Conservation (phyloP, 257 asterid species). For the Fraxinus pennsylvanica region DNA sequence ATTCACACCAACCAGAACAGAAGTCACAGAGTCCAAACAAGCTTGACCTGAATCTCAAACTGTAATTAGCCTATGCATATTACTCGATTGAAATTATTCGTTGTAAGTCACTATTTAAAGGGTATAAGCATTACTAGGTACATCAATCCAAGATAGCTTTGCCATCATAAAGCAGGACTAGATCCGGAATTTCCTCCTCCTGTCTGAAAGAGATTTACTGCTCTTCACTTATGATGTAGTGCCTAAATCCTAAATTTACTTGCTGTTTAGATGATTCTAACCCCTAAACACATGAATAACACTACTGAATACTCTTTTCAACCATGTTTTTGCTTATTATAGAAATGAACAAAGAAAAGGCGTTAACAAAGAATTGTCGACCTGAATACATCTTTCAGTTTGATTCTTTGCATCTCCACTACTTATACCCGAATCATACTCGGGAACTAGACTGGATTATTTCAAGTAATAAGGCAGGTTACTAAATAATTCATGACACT, state of each 20-base stretch:
- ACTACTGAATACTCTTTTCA: constrained; percentile 7
- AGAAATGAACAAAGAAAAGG: constrained; percentile 7
- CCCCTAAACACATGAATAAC: constrained; percentile 6
- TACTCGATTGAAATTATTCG: constrained; percentile 12
- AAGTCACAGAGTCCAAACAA: constrained; percentile 41
- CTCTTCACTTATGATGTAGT: constrained; percentile 24
- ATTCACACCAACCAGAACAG: constrained; percentile 47
- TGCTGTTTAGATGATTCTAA: constrained; percentile 10
- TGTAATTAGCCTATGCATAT: constrained; percentile 37
- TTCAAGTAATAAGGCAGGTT: no score
- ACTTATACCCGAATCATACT: no score
- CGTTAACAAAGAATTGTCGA: neutral
- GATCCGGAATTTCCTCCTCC: constrained; percentile 15
- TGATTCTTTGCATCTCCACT: constrained; percentile 18
- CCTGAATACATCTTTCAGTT: neutral
- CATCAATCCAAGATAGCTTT: constrained; percentile 20
- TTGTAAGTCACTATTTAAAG: constrained; percentile 26
- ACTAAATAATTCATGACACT: no score
- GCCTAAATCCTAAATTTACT: constrained; percentile 19
- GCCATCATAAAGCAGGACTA: constrained; percentile 17
- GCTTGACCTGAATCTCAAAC: constrained; percentile 85
- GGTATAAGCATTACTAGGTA: constrained; percentile 17
- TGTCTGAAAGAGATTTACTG: constrained; percentile 25
- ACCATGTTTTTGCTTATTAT: constrained; percentile 11
- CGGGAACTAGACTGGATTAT: no score